These are phyloP conservation scores for Mimosa pudica DNA, from an alignment of 306 rosid genomes.

Conservation along the genomic window DNA sequence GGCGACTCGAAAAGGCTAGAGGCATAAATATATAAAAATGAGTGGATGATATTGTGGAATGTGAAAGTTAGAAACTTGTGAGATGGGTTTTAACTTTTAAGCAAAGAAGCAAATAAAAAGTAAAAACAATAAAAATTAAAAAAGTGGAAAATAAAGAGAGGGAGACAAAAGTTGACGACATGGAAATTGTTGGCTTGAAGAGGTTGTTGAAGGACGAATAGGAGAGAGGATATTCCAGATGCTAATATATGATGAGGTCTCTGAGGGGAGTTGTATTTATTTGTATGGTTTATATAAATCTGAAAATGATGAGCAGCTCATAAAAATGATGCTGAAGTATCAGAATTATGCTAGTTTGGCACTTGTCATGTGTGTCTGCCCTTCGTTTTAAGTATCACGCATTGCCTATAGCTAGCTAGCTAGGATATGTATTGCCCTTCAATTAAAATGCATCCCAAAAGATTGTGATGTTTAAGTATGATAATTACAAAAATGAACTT, in stretches of 20 bases:
- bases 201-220: constrained; percentile 24
- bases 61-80: constrained; percentile 2
- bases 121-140: neutral
- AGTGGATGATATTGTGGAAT: constrained; percentile 9
- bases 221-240: constrained; percentile 44
- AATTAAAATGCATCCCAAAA: neutral
- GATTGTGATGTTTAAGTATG: neutral
- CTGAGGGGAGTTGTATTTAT: neutral
- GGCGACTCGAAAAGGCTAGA: constrained; percentile 36
- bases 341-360: neutral
- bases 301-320: neutral
- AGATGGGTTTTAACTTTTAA: neutral
- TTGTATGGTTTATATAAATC: neutral
- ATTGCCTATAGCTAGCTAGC: neutral
- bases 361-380: constrained; percentile 39
- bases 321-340: neutral
- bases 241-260: neutral
- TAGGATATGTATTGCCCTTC: too few relatives aligned
- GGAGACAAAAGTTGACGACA: constrained; percentile 6
- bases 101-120: neutral
- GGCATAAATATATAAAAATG: neutral
- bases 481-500: neutral
- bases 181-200: neutral
- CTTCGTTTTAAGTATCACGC: neutral
- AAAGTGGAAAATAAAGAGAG: neutral